phyloP scores from a whole-genome alignment of 345 rosid species.

The Tarenaya hassleriana region DNA sequence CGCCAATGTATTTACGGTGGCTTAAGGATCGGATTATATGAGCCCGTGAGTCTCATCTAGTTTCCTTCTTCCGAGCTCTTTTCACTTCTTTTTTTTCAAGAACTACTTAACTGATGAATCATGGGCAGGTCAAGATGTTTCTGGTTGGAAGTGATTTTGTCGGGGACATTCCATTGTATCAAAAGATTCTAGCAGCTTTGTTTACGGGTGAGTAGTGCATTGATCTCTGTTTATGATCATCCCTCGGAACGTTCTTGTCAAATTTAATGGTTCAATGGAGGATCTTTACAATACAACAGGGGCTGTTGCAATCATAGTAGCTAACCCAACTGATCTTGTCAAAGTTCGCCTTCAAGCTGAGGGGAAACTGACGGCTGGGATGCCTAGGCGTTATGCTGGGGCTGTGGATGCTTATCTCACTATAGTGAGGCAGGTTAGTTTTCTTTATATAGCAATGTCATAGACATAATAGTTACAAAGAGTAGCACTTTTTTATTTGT shows the following conservation, averaged over 20 bases:
- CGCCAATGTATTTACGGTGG: conserved; percentile 93
- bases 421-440: conserved; percentile 62
- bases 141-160: conserved; percentile 73
- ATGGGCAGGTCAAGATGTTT: conserved; percentile 71
- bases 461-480: conserved; percentile 8
- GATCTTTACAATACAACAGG: conserved; percentile 40
- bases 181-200: conserved; percentile 82
- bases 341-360: conserved; percentile 94
- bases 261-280: neutral
- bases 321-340: conserved; percentile 94
- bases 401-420: conserved; percentile 78
- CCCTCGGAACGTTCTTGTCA: neutral
- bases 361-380: conserved; percentile 80
- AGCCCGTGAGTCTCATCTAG: conserved; percentile 56
- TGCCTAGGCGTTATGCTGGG: conserved; percentile 82
- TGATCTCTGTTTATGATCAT: conserved; percentile 12
- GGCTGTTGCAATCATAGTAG: conserved; percentile 79
- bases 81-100: neutral
- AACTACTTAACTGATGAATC: conserved; percentile 3
- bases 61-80: conserved; percentile 8
- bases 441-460: neutral
- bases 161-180: conserved; percentile 77
- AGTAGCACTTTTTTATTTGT: neutral
- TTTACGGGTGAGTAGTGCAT: conserved; percentile 62
- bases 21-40: conserved; percentile 81